Conservation (phyloP, 192 early-diverging fungal genomes). For the Neocallimastix lanati region DNA sequence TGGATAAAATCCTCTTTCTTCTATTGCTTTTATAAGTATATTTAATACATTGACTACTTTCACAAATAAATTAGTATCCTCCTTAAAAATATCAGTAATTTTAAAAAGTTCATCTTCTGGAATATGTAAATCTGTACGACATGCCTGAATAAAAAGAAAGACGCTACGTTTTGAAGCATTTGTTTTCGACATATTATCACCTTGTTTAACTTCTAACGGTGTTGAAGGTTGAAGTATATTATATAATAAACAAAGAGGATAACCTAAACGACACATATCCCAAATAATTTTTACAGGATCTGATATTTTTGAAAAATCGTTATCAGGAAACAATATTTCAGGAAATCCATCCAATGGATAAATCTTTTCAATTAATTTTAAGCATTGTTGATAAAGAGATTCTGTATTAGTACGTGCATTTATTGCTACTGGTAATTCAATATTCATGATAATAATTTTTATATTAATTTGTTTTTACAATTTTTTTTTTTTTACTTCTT, state of each 20-base stretch:
- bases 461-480: too few species aligned
- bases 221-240: background rate
- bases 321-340: background rate
- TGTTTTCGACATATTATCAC: background rate
- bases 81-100: constrained; percentile 72
- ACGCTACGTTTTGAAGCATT: background rate
- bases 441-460: background rate
- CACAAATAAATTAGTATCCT: constrained; percentile 91
- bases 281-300: background rate
- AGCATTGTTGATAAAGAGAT: background rate
- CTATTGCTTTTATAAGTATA: background rate
- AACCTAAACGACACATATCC: background rate
- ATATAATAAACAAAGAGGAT: background rate
- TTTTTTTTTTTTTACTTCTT: too few species aligned
- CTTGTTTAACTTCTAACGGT: background rate
- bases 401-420: background rate
- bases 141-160: background rate
- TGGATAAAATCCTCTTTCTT: background rate
- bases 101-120: constrained; percentile 36
- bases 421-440: background rate
- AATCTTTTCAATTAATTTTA: background rate
- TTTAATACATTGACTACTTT: constrained; percentile 36
- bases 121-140: background rate
- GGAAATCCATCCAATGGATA: background rate
- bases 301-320: background rate